Conservation (phyloP, 1,284 basidiomycete species). For the Grifola frondosa region DNA sequence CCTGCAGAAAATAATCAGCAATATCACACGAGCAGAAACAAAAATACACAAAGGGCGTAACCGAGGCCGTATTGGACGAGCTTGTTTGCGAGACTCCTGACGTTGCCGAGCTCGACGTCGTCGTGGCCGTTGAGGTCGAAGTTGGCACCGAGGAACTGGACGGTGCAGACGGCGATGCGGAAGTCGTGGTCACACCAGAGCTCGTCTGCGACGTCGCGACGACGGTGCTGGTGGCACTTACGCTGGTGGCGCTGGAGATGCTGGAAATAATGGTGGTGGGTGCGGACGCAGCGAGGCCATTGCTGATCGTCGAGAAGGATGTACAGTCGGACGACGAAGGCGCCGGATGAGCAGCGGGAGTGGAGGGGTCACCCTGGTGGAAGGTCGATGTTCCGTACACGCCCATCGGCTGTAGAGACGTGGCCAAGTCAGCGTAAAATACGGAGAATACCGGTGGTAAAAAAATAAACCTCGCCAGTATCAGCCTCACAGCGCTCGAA, state of each 20-base stretch:
- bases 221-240: background rate
- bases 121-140: no score
- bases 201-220: background rate
- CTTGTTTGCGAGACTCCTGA: no score
- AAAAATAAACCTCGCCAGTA: constrained; percentile 41
- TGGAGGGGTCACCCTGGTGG: constrained; percentile 59
- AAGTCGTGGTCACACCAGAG: background rate
- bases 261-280: constrained; percentile 10
- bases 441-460: background rate
- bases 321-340: constrained; percentile 57
- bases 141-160: background rate
- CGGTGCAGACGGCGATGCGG: background rate
- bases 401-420: constrained; percentile 55
- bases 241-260: constrained; percentile 5
- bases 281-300: constrained; percentile 29
- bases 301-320: constrained; percentile 40
- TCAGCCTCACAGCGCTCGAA: constrained; percentile 62
- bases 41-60: no score
- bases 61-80: no score
- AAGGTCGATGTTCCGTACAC: constrained; percentile 69
- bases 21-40: no score
- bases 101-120: no score
- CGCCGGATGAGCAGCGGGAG: constrained; percentile 58
- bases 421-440: constrained; percentile 2
- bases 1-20: no score